Percentiles rank a stretch among this genome's conserved stretches.
phyloP scores from a whole-genome alignment of 1,139 yeast species.

The Geotrichum restrictum region DNA sequence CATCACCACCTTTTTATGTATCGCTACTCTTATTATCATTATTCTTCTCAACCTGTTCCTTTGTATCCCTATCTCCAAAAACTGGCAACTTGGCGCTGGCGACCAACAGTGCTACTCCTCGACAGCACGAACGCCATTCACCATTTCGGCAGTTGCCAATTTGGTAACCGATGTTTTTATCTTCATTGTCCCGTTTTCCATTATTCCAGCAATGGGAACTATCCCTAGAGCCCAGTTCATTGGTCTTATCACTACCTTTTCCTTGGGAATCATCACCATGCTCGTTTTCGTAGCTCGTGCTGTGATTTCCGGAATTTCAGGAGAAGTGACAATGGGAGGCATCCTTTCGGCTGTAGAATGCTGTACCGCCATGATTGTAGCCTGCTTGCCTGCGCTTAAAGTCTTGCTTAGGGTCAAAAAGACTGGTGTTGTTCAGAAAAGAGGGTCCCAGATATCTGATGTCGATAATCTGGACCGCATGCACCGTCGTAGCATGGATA shows the following conservation, averaged over 20 bases:
- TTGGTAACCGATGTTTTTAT: conserved; percentile 32
- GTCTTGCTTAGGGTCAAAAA: conserved; percentile 26
- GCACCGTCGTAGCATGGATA: conserved; percentile 1
- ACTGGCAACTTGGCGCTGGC: conserved; percentile 31
- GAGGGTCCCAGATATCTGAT: conserved; percentile 16
- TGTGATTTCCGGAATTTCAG: conserved; percentile 28
- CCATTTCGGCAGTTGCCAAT: conserved; percentile 32
- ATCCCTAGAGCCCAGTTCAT: conserved; percentile 27
- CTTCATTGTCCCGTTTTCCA: conserved; percentile 34
- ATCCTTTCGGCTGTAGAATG: conserved; percentile 34
- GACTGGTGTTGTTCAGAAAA: conserved; percentile 15
- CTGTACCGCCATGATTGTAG: conserved; percentile 34
- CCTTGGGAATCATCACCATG: conserved; percentile 34
- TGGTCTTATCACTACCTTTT: conserved; percentile 33
- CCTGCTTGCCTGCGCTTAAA: conserved; percentile 33
- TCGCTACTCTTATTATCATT: conserved; percentile 25
- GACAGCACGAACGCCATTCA: conserved; percentile 32
- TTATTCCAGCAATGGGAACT: conserved; percentile 27
- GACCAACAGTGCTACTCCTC: conserved; percentile 32
- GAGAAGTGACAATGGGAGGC: conserved; percentile 29
- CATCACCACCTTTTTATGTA: conserved; percentile 25
- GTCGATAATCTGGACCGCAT: conserved; percentile 10
- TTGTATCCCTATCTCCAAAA: conserved; percentile 33
- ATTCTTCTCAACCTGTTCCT: conserved; percentile 30
- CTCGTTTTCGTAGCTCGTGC: conserved; percentile 31